Percentiles rank a stretch among this genome's conserved stretches.
Evolutionary conservation across 257 asterid species (phyloP).

Genomic region (Salvia miltiorrhiza): DNA sequence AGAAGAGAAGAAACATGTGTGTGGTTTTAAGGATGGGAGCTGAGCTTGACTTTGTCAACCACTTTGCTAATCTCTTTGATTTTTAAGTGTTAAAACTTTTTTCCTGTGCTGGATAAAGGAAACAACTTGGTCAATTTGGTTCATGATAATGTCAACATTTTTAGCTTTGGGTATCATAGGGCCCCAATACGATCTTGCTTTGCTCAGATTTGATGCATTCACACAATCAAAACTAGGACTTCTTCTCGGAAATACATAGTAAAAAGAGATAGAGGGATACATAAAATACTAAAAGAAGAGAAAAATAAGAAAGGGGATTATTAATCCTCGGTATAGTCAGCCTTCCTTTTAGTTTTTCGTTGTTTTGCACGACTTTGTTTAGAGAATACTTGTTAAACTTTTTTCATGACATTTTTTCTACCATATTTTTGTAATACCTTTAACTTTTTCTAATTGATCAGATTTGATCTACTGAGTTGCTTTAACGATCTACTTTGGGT

Average conservation of each 20-base stretch:
- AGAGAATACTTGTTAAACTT: neutral
- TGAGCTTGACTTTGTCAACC: slow-evolving; percentile 49
- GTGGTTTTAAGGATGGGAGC: slow-evolving; percentile 9
- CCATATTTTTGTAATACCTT: no score
- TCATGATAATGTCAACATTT: slow-evolving; percentile 26
- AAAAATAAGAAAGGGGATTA: no score
- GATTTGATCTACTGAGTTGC: no score
- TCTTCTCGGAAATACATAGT: neutral
- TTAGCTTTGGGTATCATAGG: slow-evolving; percentile 12
- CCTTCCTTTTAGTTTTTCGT: neutral
- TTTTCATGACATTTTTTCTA: neutral
- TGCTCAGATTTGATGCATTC: slow-evolving; percentile 28
- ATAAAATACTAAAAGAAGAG: no score
- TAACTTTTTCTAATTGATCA: no score
- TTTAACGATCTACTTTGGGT: no score
- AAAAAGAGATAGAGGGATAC: no score
- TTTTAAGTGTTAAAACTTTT: neutral
- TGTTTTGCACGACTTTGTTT: neutral
- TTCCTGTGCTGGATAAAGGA: slow-evolving; percentile 12
- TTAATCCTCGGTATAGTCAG: neutral
- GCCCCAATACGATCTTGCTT: slow-evolving; percentile 24
- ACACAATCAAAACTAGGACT: neutral
- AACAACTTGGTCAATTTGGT: slow-evolving; percentile 43
- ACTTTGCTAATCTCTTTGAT: neutral
- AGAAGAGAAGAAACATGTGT: no score